Conservation (phyloP, 495 filamentous ascomycete genomes). For the Barbatosphaeria neglecta region DNA sequence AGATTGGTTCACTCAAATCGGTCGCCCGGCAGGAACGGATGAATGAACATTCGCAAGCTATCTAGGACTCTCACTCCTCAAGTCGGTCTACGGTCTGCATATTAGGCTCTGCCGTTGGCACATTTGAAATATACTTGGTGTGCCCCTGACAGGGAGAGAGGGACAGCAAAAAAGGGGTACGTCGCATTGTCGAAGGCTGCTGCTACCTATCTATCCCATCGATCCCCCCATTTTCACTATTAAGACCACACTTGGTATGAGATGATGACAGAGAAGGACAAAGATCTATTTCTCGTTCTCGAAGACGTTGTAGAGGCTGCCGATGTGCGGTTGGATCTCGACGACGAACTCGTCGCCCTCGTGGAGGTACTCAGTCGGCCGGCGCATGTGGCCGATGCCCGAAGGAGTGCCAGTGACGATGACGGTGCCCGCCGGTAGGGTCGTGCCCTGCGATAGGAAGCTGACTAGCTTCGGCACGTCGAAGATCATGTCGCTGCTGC, state of each 20-base stretch:
- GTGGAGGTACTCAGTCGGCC: conserved; percentile 28
- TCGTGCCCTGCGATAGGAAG: conserved; percentile 38
- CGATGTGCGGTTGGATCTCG: conserved; percentile 34
- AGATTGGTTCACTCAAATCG: no score
- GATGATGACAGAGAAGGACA: neutral
- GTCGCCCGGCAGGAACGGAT: no score
- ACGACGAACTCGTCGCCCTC: conserved; percentile 37
- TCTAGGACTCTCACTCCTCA: no score
- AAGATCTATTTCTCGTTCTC: conserved; percentile 25
- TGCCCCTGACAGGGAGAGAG: no score
- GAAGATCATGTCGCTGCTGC: conserved; percentile 33
- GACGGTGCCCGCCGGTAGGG: conserved; percentile 24
- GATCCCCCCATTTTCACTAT: neutral
- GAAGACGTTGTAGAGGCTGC: conserved; percentile 31
- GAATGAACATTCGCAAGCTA: no score
- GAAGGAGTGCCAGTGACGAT: conserved; percentile 31
- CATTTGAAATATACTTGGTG: no score
- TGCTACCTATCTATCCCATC: neutral
- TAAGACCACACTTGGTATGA: no score
- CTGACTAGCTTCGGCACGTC: conserved; percentile 30
- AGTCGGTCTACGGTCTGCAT: no score
- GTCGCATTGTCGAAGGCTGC: no score
- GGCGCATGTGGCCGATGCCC: conserved; percentile 17
- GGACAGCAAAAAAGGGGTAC: no score
- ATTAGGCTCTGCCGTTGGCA: no score